Percentiles rank a stretch among this genome's conserved stretches.
Conservation (phyloP, 208 protist species). For the Naegleria lovaniensis region DNA sequence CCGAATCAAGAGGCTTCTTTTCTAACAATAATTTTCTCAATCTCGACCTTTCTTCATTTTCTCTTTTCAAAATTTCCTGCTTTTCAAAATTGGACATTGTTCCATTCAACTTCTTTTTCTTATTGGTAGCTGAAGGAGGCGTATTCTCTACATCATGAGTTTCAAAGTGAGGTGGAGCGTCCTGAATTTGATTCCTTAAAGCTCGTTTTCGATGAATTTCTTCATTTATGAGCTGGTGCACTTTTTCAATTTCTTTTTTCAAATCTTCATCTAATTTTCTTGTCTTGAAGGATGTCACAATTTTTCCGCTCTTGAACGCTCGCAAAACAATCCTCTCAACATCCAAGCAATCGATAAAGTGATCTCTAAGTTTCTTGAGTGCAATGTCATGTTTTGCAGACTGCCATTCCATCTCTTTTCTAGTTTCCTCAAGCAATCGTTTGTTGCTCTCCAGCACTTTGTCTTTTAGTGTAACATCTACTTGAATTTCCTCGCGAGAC, state of each 20-base stretch:
- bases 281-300: slow-evolving; percentile 79
- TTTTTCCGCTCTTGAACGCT: slow-evolving; percentile 59
- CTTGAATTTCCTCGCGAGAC: slow-evolving; percentile 55
- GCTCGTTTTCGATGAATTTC: slow-evolving; percentile 40
- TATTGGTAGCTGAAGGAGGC: not conserved
- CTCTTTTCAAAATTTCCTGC: slow-evolving; percentile 65
- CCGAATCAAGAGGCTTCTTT: slow-evolving; percentile 63
- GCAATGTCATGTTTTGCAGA: slow-evolving; percentile 67
- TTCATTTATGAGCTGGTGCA: slow-evolving; percentile 58
- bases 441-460: slow-evolving; percentile 62
- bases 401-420: slow-evolving; percentile 48
- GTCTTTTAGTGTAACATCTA: slow-evolving; percentile 70
- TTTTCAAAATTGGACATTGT: slow-evolving; percentile 55
- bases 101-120: not conserved
- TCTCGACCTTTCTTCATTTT: slow-evolving; percentile 59
- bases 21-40: slow-evolving; percentile 59
- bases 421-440: slow-evolving; percentile 58
- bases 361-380: slow-evolving; percentile 70
- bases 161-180: not conserved
- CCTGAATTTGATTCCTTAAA: not conserved
- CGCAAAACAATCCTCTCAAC: slow-evolving; percentile 78
- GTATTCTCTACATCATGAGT: not conserved
- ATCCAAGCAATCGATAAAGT: slow-evolving; percentile 76
- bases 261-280: slow-evolving; percentile 45
- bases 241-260: slow-evolving; percentile 47